Percentiles rank a stretch among this genome's conserved stretches.
Evolutionary conservation across 2,329 filamentous ascomycete species (phyloP).

Genomic region (Neonectria magnoliae): DNA sequence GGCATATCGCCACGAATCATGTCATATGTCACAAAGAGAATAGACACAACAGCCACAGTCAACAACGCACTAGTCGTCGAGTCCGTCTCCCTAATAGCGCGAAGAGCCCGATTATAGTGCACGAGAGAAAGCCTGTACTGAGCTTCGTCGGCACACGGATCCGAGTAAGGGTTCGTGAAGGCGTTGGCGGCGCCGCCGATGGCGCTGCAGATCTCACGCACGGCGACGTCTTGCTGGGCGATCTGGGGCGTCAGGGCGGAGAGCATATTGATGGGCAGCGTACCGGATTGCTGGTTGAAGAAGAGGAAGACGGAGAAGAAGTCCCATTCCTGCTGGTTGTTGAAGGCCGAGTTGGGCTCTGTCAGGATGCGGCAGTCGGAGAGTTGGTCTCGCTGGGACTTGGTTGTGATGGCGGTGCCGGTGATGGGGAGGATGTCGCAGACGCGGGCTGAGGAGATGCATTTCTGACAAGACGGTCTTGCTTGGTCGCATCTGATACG

Average conservation of each 20-base stretch:
- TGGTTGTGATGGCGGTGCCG: not conserved
- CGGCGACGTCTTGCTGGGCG: conserved; percentile 26
- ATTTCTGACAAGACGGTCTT: conserved; percentile 32
- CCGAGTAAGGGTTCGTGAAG: conserved; percentile 25
- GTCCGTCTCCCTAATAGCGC: conserved; percentile 14
- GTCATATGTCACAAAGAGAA: conserved; percentile 37
- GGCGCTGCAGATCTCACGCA: conserved; percentile 37
- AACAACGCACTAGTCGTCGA: conserved; percentile 16
- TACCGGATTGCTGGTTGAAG: conserved; percentile 29
- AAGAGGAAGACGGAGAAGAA: conserved; percentile 35
- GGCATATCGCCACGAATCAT: conserved; percentile 32
- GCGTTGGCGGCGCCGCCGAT: conserved; percentile 29
- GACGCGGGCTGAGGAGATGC: conserved; percentile 20
- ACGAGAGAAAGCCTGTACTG: conserved; percentile 25
- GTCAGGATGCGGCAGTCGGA: conserved; percentile 29
- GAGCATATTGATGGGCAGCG: conserved; percentile 32
- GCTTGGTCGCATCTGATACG: conserved; percentile 40
- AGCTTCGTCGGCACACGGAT: conserved; percentile 19
- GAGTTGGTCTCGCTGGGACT: not conserved
- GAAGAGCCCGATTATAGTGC: conserved; percentile 35
- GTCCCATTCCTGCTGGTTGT: conserved; percentile 36
- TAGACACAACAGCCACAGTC: conserved; percentile 32
- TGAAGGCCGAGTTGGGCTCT: conserved; percentile 31
- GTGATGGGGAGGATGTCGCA: conserved; percentile 25
- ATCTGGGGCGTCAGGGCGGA: conserved; percentile 35